These are phyloP conservation scores for Rhodotorula sp. DNA, from an alignment of 1,284 basidiomycete genomes.

Conservation along the genomic window DNA sequence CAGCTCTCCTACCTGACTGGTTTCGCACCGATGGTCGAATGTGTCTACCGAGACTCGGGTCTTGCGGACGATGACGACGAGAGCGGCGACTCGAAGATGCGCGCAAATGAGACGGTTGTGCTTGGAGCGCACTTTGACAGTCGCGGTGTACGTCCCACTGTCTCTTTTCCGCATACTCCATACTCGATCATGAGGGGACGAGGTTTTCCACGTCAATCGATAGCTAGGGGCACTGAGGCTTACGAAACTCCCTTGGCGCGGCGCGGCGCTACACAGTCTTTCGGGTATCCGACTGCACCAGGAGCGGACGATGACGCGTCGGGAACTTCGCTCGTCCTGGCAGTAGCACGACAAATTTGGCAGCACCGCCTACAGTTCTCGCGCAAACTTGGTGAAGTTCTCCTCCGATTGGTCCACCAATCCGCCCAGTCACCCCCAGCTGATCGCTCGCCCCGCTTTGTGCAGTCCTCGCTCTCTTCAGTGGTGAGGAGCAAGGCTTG, in stretches of 20 bases:
- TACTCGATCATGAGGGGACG: neutral
- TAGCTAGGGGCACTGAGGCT: no score
- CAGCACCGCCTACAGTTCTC: constrained; percentile 23
- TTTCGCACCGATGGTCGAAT: constrained; percentile 37
- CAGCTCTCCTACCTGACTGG: constrained; percentile 18
- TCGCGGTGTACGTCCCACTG: constrained; percentile 13
- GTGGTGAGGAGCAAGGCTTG: constrained; percentile 49
- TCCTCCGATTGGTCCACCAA: no score
- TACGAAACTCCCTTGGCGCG: no score
- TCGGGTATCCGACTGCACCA: constrained; percentile 42
- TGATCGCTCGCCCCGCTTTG: neutral
- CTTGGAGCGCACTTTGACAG: constrained; percentile 45
- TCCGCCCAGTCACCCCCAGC: neutral
- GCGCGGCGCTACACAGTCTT: constrained; percentile 8
- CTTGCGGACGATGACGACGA: constrained; percentile 2
- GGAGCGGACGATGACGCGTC: constrained; percentile 38
- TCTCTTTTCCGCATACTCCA: no score
- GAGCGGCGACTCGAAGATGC: neutral
- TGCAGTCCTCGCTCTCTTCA: constrained; percentile 46
- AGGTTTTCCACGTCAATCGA: neutral
- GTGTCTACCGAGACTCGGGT: constrained; percentile 25
- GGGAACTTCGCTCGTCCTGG: constrained; percentile 44
- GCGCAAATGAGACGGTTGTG: constrained; percentile 41
- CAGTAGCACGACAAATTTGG: constrained; percentile 43
- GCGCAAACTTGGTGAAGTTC: constrained; percentile 35